phyloP scores from a whole-genome alignment of 2,329 filamentous ascomycete genomes.

The Colletotrichum sp. region DNA sequence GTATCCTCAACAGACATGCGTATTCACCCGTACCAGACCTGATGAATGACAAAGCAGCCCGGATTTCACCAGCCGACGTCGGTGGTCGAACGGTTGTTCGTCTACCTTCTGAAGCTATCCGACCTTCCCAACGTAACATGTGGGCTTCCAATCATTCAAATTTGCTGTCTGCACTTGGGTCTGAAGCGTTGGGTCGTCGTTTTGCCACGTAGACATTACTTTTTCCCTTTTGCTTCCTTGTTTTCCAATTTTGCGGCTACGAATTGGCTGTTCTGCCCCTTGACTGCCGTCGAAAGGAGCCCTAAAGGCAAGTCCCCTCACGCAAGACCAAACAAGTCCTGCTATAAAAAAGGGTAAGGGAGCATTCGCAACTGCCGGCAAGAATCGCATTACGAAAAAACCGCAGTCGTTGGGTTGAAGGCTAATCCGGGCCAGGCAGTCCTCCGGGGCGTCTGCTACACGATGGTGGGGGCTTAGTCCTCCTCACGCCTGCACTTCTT shows the following conservation, averaged over 20 bases:
- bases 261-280: background rate
- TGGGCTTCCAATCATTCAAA: background rate
- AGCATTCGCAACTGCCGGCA: no score
- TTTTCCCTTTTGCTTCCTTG: background rate
- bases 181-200: background rate
- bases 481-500: no score
- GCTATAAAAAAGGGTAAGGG: no score
- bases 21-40: background rate
- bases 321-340: no score
- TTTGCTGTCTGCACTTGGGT: background rate
- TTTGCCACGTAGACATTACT: background rate
- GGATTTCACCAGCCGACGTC: background rate
- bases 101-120: background rate
- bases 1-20: background rate
- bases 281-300: background rate
- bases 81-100: background rate
- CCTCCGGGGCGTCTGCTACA: no score
- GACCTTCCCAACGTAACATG: background rate
- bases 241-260: background rate
- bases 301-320: no score
- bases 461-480: no score
- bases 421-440: no score
- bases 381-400: no score
- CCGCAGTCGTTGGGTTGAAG: no score
- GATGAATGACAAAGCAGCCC: background rate